These are phyloP conservation scores for Hordeum pubiflorum DNA, from an alignment of 202 grass and related monocot genomes.

Conservation along the genomic window DNA sequence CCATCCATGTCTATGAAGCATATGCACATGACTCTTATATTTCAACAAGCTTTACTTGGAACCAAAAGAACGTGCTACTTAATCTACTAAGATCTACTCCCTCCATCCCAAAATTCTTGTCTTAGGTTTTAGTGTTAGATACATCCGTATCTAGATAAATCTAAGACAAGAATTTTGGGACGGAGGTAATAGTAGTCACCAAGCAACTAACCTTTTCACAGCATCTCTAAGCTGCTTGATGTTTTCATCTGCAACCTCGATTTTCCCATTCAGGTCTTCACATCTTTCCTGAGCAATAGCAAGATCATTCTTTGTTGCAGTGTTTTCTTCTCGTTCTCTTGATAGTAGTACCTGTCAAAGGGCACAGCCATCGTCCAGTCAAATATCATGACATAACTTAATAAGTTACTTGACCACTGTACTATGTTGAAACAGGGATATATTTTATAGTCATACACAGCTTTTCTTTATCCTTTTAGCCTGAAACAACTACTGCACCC, in stretches of 20 bases:
- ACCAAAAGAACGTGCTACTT: neutral
- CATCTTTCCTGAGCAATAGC: constrained; percentile 38
- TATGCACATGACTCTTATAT: neutral
- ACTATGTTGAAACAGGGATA: neutral
- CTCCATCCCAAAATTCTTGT: no score
- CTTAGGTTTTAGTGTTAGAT: no score
- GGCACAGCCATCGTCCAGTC: neutral
- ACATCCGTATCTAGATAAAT: no score
- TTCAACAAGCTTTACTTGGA: neutral
- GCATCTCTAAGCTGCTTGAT: constrained; percentile 46
- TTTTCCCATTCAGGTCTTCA: constrained; percentile 41
- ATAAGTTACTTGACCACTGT: neutral
- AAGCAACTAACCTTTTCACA: constrained; percentile 46
- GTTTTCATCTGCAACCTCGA: constrained; percentile 37
- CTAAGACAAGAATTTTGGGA: no score
- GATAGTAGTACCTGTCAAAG: constrained; percentile 26
- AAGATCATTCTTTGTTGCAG: constrained; percentile 37
- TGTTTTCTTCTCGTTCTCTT: constrained; percentile 55
- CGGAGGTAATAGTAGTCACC: neutral
- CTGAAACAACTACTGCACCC: neutral
- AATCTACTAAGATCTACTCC: neutral
- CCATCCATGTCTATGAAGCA: neutral
- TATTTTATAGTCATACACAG: neutral
- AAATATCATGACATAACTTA: constrained; percentile 21
- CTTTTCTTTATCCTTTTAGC: neutral